A percentile compares a stretch with the other conserved stretches of the same genome.
phyloP scores from a whole-genome alignment of 2,329 filamentous ascomycete species.

The Thielaviopsis populi region DNA sequence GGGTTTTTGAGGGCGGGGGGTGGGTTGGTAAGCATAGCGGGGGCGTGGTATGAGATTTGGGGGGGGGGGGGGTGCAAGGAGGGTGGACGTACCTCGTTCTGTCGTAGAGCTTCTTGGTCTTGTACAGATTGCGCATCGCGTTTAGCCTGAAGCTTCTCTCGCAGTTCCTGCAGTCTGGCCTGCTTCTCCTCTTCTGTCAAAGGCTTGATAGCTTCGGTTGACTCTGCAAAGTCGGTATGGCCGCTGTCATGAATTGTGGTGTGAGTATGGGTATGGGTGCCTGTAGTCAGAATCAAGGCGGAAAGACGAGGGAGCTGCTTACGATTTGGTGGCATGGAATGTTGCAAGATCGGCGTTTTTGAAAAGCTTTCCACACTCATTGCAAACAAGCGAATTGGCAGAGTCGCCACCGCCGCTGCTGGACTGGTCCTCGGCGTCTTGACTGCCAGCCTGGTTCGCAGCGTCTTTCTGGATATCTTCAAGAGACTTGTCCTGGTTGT shows the following conservation, averaged over 20 bases:
- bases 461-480: slow-evolving; percentile 54
- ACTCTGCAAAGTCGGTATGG: slow-evolving; percentile 84
- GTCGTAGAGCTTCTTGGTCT: slow-evolving; percentile 69
- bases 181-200: slow-evolving; percentile 86
- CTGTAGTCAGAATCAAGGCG: neutral
- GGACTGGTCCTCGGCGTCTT: slow-evolving; percentile 20
- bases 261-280: neutral
- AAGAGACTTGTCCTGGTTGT: slow-evolving; percentile 73
- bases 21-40: too few species aligned
- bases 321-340: slow-evolving; percentile 82
- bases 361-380: slow-evolving; percentile 89
- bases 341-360: slow-evolving; percentile 66
- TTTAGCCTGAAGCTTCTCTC: slow-evolving; percentile 57
- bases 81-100: slow-evolving; percentile 58
- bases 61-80: neutral
- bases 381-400: slow-evolving; percentile 75
- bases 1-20: too few species aligned
- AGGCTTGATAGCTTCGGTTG: slow-evolving; percentile 78
- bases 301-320: slow-evolving; percentile 21
- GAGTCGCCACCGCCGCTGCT: slow-evolving; percentile 34
- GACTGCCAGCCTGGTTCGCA: slow-evolving; percentile 18
- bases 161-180: slow-evolving; percentile 59
- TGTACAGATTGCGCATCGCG: slow-evolving; percentile 48
- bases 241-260: slow-evolving; percentile 30
- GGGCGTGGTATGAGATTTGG: too few species aligned